Evolutionary conservation across 1,284 basidiomycete species (phyloP), one percentile per base, ranked within the genome.

Genomic region (Gymnopus androsaceus): DNA sequence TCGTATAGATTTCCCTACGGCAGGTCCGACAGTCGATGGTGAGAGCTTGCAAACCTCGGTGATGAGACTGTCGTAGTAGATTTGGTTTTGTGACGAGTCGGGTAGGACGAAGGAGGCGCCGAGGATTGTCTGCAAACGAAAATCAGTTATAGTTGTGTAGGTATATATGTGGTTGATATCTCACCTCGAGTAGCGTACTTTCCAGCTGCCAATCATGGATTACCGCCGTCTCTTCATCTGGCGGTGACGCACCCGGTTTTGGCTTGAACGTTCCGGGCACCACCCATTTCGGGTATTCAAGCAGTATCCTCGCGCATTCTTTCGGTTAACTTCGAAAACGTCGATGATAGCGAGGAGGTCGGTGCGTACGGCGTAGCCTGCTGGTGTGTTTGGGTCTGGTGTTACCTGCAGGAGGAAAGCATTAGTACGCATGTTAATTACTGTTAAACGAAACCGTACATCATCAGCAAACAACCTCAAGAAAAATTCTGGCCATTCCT

Each of bases 251-350:
- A 11, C 81, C 83, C 6, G 84, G 80, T 66, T 78, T 82, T 7
- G 85, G 81, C 64, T 87, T 90, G 80, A 97, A 98, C 0, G 93
- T 94, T 2, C 93, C 93, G 6, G 81, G 77, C 1, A 87, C 70
- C 50, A 89, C 81, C 91, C 94, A 97, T 64, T 89, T 90, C 0
- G 94, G 92, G 49, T 94, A 86, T 63, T 95, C 90, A 37, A 98
- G 80, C 2, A 99, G 78, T 11, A 98, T 74, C 11, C 90, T 81
- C 1, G 96, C 94, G 90, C 92, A 66, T 99, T 96, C 71, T 97
- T 98, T 53, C 96, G 85, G 71, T 99, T 99, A 46, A 97, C 85
- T 71, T 99, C 96, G 68, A 93, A 99, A 28, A 98, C 89, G 63
- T 94, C 87, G 53, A 98, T 75, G 45, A 91, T 83, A 68, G 98